phyloP scores from a whole-genome alignment of 257 asterid species.

The Gentiana dahurica region DNA sequence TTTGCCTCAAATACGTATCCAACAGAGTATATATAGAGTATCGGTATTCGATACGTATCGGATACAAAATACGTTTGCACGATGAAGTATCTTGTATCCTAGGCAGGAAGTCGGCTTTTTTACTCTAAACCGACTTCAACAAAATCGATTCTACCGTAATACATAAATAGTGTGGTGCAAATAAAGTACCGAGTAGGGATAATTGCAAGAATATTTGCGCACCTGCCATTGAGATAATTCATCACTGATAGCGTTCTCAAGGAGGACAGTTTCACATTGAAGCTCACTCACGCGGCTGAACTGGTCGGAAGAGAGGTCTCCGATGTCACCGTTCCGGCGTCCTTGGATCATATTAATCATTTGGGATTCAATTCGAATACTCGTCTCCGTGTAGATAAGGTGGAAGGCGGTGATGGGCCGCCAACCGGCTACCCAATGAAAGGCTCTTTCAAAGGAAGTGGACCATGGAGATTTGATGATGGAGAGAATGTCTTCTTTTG shows the following conservation, averaged over 20 bases:
- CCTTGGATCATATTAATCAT: conserved; percentile 61
- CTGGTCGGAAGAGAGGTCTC: conserved; percentile 63
- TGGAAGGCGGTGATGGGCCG: conserved; percentile 87
- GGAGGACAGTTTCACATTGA: conserved; percentile 58
- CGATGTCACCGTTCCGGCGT: conserved; percentile 57
- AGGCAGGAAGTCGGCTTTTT: no score
- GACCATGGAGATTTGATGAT: conserved; percentile 56
- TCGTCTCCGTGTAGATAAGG: conserved; percentile 62
- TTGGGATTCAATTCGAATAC: conserved; percentile 68
- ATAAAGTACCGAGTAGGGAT: no score
- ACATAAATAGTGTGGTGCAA: no score
- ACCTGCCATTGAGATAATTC: conserved; percentile 77
- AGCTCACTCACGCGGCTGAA: conserved; percentile 73
- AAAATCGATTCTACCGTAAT: no score
- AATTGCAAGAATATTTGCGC: conserved; percentile 1
- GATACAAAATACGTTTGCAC: no score
- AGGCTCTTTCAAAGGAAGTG: conserved; percentile 53
- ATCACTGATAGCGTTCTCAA: conserved; percentile 48
- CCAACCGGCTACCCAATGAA: conserved; percentile 87
- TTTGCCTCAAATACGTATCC: no score
- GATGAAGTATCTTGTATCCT: no score
- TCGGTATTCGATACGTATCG: no score
- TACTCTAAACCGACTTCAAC: no score
- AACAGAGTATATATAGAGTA: no score
- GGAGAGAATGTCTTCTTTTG: conserved; percentile 33